Conservation (phyloP, 2,329 filamentous ascomycete genomes). For the Periconia sp. region DNA sequence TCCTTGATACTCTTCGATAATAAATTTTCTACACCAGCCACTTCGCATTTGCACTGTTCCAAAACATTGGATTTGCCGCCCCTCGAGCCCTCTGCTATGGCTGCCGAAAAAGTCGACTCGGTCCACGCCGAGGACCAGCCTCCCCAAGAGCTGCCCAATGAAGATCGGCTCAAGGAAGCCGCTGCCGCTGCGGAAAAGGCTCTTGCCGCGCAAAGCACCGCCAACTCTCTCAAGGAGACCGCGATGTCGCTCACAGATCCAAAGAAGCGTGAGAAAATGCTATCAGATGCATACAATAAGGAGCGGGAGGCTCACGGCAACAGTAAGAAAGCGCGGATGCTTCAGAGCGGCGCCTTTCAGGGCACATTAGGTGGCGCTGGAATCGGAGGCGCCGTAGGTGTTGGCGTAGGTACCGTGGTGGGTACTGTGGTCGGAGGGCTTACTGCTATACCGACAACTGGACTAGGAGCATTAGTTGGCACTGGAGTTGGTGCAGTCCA, state of each 20-base stretch:
- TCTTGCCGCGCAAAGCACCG: slow-evolving; percentile 31
- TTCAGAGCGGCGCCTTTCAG: slow-evolving; percentile 47
- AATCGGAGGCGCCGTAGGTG: slow-evolving; percentile 49
- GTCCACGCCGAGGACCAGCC: slow-evolving; percentile 7
- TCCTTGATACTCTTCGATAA: too few relatives aligned
- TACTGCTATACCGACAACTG: slow-evolving; percentile 48
- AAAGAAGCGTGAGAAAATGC: slow-evolving; percentile 41
- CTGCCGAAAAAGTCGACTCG: slow-evolving; percentile 2
- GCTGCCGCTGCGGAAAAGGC: slow-evolving; percentile 37
- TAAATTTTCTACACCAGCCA: too few relatives aligned
- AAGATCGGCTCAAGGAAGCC: slow-evolving; percentile 37
- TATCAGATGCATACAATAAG: slow-evolving; percentile 41
- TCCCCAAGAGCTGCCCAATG: slow-evolving; percentile 28
- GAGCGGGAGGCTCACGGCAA: slow-evolving; percentile 42
- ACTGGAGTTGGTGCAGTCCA: slow-evolving; percentile 49
- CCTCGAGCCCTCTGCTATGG: too few relatives aligned
- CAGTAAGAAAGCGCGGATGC: slow-evolving; percentile 41
- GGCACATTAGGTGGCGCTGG: slow-evolving; percentile 50
- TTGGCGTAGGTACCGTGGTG: slow-evolving; percentile 50
- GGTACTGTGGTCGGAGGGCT: slow-evolving; percentile 49
- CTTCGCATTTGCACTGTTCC: too few relatives aligned
- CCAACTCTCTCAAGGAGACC: slow-evolving; percentile 32
- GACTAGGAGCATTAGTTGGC: slow-evolving; percentile 48
- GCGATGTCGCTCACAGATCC: slow-evolving; percentile 38
- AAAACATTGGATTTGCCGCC: too few relatives aligned